Evolutionary conservation across 768 basidiomycete species (phyloP).

Genomic region (Porphyrellus cyaneotinctus): DNA sequence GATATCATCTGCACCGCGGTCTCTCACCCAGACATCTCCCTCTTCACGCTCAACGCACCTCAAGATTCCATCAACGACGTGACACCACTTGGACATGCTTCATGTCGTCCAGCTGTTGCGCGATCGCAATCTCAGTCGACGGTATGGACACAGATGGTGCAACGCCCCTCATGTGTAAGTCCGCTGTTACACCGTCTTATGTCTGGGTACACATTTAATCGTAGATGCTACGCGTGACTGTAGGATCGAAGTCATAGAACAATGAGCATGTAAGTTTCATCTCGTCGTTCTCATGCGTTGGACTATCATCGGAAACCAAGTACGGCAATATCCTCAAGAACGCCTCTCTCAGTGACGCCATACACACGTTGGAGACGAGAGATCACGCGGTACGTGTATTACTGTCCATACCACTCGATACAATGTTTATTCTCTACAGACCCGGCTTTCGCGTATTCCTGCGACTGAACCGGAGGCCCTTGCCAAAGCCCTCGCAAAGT

Average conservation of each 20-base stretch:
- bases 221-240: slow-evolving; percentile 77
- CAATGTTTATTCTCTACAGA: slow-evolving; percentile 31
- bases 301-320: background rate
- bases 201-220: background rate
- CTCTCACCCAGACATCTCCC: slow-evolving; percentile 53
- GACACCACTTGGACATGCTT: slow-evolving; percentile 67
- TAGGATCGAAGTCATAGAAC: slow-evolving; percentile 57
- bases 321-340: slow-evolving; percentile 25
- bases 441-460: slow-evolving; percentile 70
- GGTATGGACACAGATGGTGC: slow-evolving; percentile 72
- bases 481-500: slow-evolving; percentile 57
- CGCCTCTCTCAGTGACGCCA: slow-evolving; percentile 24
- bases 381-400: slow-evolving; percentile 19
- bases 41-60: slow-evolving; percentile 72
- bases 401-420: background rate
- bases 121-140: slow-evolving; percentile 66
- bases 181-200: slow-evolving; percentile 1
- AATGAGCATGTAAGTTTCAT: slow-evolving; percentile 15
- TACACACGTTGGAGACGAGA: slow-evolving; percentile 22
- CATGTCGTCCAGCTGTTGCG: slow-evolving; percentile 60
- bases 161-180: slow-evolving; percentile 82
- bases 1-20: slow-evolving; percentile 53
- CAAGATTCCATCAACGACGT: slow-evolving; percentile 67
- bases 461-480: slow-evolving; percentile 61
- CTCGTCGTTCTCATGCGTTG: too few species aligned